Evolutionary conservation across 352 stramenopile genomes (phyloP), one percentile per base, ranked within the genome.

Genomic region (Pythium diclinum): DNA sequence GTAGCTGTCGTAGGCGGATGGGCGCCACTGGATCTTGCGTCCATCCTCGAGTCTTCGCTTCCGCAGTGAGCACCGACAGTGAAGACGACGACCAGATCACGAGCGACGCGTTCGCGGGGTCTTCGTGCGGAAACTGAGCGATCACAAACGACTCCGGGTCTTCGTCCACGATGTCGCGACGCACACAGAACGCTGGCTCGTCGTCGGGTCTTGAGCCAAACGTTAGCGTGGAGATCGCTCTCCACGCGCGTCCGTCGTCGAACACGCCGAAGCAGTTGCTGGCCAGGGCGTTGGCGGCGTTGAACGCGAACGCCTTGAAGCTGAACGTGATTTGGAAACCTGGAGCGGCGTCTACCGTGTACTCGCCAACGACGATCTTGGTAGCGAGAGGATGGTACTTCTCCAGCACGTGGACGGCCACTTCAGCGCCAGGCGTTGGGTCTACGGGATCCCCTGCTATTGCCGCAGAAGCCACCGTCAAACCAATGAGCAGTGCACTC

Each of bases 271-370:
- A 28, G 42, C 42, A 49, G n/a, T 49, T 49, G 42, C 17, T 25
- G n/a, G 42, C 42, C 42, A 9, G 21, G 42, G 42, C 42, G n/a
- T 49, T 49, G 17, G 42, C 42, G 14, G 21, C 42, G 42, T 49
- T 49, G 42, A 49, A 49, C 16, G 42, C 42, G 17, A 49, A 49
- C 17, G 42, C 42, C 42, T 49, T 49, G 42, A 49, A 49, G 42
- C 42, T 49, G 42, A 49, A 49, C 17, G 23, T 49, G 42, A 49
- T 25, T 3, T 49, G 42, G 42, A 28, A 49, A 21, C 23, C 23
- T 14, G 49, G n/a, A 5, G n/a, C 16, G 16, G n/a, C n/a, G 6
- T 8, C 42, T 1, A 19, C 14, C 4, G n/a, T 17, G 42, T 49
- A 49, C 16, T 6, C 28, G 42, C 42, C 42, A 3, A 49, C 42